Evolutionary conservation across 129 eudicot genomes (phyloP).

Genomic region (Logfia minima): DNA sequence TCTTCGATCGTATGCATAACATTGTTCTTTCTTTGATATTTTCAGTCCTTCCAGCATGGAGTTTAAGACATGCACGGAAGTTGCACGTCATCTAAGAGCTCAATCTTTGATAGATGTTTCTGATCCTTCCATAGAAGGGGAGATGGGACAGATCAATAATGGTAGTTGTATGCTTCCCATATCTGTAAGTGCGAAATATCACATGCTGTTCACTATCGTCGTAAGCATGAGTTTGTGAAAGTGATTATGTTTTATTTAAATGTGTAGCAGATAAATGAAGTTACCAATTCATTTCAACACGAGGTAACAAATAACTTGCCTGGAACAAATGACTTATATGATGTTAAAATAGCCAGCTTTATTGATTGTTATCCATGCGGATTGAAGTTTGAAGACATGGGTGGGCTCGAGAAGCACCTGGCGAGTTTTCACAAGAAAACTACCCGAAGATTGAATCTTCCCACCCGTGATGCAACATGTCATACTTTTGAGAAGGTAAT

Average conservation of each 20-base stretch:
- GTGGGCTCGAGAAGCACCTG: conserved; percentile 34
- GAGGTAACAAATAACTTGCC: conserved; percentile 26
- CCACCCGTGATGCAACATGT: neutral
- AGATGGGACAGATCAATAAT: conserved; percentile 24
- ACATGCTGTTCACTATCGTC: conserved; percentile 1
- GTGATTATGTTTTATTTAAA: conserved; percentile 5
- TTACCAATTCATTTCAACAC: conserved; percentile 24
- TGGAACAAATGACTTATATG: conserved; percentile 17
- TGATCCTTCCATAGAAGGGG: neutral
- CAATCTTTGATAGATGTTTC: conserved; percentile 19
- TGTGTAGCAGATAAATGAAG: conserved; percentile 23
- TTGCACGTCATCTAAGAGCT: conserved; percentile 29
- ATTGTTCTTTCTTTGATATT: conserved; percentile 18
- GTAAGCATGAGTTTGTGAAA: conserved; percentile 10
- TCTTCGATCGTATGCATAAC: conserved; percentile 10
- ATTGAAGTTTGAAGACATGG: conserved; percentile 22
- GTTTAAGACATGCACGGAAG: conserved; percentile 30
- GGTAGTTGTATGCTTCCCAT: conserved; percentile 14
- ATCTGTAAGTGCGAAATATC: conserved; percentile 26
- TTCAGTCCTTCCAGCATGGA: conserved; percentile 30
- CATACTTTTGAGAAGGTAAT: conserved; percentile 9
- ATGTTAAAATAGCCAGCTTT: conserved; percentile 26
- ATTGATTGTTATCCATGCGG: conserved; percentile 33
- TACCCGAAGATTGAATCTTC: conserved; percentile 31
- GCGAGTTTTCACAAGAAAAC: conserved; percentile 33